Base-by-base conservation (phyloP, 331 rosid genomes). In the Ulmus americana region DNA sequence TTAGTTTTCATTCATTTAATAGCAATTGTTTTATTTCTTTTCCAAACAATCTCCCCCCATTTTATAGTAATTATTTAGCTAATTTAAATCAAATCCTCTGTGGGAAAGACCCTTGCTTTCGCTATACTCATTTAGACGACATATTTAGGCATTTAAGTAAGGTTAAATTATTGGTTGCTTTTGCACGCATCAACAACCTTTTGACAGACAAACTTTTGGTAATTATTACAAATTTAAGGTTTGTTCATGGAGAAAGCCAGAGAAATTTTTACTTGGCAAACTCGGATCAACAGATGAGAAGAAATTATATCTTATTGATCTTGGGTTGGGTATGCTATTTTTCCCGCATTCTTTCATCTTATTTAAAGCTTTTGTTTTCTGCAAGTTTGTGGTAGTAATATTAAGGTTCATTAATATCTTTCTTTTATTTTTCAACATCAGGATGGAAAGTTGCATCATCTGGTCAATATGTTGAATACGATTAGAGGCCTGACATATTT, bases 231-330 rank as follows among this genome's bases (percentile, higher is more conserved):
- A 69, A 55, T 20, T 20, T 59, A 49, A 90, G 97, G 82, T 91
- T 88, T 73, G 97, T 91, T 80, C 97, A 88, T 63, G 97, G 97
- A 69, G 97, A 72, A 90, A 90, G 78, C 97, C 97, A 16, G 96
- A 91, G 74, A 91, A 88, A 79, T 91, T 91, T 69, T 82, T 91
- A 71, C 95, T 91, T 76, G 97, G 97, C 77, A 96, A 83, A 66
- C 84, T 90, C 20, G 96, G 96, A 79, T 51, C 97, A 10, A 77
- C 88, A 46, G 97, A 91, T 51, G 97, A 91, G 78, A 91, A 91
- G 84, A 88, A 91, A 71, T 77, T 90, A 55, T 87, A 82, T 82
- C 97, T 91, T 62, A 82, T 91, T 59, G 96, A 91, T 82, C 95
- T 91, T 77, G 96, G 97, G 56, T 75, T 88, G 79, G 96, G 97